phyloP scores from a whole-genome alignment of 768 basidiomycete species.

The Pseudohyphozyma bogoriensis region DNA sequence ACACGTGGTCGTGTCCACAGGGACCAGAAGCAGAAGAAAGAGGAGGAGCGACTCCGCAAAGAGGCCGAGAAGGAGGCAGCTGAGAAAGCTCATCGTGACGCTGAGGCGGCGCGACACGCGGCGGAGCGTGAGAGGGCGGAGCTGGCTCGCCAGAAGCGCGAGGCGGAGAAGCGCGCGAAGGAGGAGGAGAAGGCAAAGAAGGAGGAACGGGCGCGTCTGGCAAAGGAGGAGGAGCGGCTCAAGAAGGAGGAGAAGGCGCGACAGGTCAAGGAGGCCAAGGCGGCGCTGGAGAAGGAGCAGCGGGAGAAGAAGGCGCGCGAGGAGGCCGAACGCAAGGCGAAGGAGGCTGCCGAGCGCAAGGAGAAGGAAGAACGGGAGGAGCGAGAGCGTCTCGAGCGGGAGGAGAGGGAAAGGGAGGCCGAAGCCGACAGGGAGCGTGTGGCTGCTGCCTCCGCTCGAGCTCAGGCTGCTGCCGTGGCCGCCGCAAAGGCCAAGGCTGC shows the following conservation, averaged over 20 bases:
- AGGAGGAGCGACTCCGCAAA: constrained; percentile 72
- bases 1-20: constrained; percentile 41
- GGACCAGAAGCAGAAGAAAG: constrained; percentile 83
- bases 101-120: constrained; percentile 66
- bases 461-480: constrained; percentile 30
- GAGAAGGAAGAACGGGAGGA: constrained; percentile 38
- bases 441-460: constrained; percentile 25
- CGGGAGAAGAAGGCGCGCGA: constrained; percentile 35
- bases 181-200: constrained; percentile 52
- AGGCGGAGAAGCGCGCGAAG: constrained; percentile 47
- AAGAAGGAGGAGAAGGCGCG: constrained; percentile 44
- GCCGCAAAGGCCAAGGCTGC: constrained; percentile 22
- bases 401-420: constrained; percentile 43
- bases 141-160: constrained; percentile 72
- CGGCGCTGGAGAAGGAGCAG: constrained; percentile 42
- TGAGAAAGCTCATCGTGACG: constrained; percentile 65
- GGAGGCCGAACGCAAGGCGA: constrained; percentile 45
- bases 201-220: constrained; percentile 66
- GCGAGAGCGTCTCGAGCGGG: constrained; percentile 50
- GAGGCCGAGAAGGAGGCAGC: constrained; percentile 81
- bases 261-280: constrained; percentile 36
- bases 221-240: constrained; percentile 60
- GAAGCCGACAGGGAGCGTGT: constrained; percentile 29
- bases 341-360: constrained; percentile 44
- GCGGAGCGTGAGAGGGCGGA: constrained; percentile 71